Conservation (phyloP, 139 green algal species). For the Volvox reticuliferus region DNA sequence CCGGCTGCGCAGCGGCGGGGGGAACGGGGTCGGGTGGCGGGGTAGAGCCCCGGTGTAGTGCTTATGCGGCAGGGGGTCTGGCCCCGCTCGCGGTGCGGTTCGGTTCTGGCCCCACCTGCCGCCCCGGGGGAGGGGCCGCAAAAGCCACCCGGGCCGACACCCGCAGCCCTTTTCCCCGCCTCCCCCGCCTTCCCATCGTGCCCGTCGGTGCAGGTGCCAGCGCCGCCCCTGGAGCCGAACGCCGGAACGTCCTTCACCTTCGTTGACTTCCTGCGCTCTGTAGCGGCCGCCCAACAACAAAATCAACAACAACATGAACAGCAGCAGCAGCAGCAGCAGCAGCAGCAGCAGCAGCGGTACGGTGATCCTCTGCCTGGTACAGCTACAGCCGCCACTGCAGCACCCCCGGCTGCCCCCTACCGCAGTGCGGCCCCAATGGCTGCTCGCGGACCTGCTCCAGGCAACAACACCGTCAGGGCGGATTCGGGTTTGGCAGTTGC, state of each 20-base stretch:
- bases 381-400: background rate
- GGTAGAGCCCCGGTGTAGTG: too few species aligned
- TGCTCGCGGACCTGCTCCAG: background rate
- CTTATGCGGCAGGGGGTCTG: too few species aligned
- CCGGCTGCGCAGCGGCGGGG: too few species aligned
- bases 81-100: too few species aligned
- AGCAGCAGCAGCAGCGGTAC: background rate
- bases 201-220: background rate
- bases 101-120: too few species aligned
- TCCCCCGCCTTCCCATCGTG: too few species aligned
- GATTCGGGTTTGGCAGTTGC: background rate
- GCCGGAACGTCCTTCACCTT: background rate
- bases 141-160: too few species aligned
- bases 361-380: background rate
- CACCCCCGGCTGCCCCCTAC: background rate
- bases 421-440: background rate
- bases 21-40: too few species aligned
- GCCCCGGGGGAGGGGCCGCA: too few species aligned
- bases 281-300: background rate
- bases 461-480: too few species aligned
- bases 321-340: background rate
- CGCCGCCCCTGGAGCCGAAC: background rate
- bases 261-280: constrained; percentile 20
- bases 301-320: background rate
- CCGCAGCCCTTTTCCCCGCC: too few species aligned